Evolutionary conservation across 345 rosid genomes (phyloP).

Genomic region (Euclidium syriacum): DNA sequence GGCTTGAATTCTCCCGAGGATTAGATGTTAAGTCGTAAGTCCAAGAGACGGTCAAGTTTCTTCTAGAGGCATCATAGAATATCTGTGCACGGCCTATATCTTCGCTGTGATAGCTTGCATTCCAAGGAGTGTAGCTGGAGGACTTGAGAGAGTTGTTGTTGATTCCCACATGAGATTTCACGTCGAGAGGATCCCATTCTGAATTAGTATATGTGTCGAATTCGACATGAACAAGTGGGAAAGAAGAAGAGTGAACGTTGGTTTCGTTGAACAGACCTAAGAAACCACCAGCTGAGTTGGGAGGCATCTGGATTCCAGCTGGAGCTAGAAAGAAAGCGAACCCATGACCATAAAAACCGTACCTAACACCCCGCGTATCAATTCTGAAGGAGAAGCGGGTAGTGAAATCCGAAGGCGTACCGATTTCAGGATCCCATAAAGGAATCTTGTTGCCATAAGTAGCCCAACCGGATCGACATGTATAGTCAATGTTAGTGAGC

Average conservation of each 20-base stretch:
- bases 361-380: not conserved
- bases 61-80: conserved; percentile 29
- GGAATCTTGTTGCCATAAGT: conserved; percentile 19
- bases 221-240: conserved; percentile 34
- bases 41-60: conserved; percentile 48
- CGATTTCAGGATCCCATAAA: not conserved
- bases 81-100: conserved; percentile 30
- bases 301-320: conserved; percentile 26
- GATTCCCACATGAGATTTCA: conserved; percentile 37
- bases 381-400: conserved; percentile 31
- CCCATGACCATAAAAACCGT: conserved; percentile 12
- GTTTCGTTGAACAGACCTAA: conserved; percentile 35
- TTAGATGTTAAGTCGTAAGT: conserved; percentile 24
- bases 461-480: conserved; percentile 25
- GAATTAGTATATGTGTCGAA: conserved; percentile 26
- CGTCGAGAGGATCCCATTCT: conserved; percentile 31
- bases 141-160: conserved; percentile 32
- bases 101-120: conserved; percentile 24
- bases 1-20: conserved; percentile 29
- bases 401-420: conserved; percentile 20
- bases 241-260: not conserved
- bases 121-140: conserved; percentile 27
- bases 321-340: conserved; percentile 34
- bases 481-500: conserved; percentile 12
- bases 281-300: conserved; percentile 37